Evolutionary conservation across 2,329 filamentous ascomycete genomes (phyloP).

Genomic region (Ceratocystis destructans): DNA sequence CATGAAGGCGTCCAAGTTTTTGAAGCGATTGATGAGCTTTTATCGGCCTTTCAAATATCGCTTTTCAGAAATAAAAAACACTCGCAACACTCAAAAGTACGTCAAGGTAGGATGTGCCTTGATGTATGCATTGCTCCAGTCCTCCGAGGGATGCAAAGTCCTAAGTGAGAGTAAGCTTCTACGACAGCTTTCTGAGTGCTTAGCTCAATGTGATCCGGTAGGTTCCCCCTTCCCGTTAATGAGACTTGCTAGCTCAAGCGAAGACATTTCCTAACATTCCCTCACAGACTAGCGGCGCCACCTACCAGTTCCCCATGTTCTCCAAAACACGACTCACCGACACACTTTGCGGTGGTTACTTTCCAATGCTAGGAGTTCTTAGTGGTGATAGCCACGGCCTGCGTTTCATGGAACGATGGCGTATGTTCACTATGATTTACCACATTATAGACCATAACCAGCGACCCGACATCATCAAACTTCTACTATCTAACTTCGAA

Average conservation of each 20-base stretch:
- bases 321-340: conserved; percentile 71
- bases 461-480: conserved; percentile 79
- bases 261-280: neutral
- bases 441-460: conserved; percentile 88
- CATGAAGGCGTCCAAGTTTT: conserved; percentile 87
- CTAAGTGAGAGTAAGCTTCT: conserved; percentile 84
- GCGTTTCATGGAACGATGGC: conserved; percentile 85
- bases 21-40: conserved; percentile 88
- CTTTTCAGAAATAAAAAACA: conserved; percentile 81
- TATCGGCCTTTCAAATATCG: conserved; percentile 94
- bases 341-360: conserved; percentile 84
- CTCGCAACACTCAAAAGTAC: conserved; percentile 86
- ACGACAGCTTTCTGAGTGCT: conserved; percentile 84
- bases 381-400: conserved; percentile 73
- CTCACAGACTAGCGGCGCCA: conserved; percentile 51
- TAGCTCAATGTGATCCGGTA: conserved; percentile 87
- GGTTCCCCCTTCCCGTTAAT: conserved; percentile 22
- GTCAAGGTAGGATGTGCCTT: conserved; percentile 79
- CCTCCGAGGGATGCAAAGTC: conserved; percentile 69
- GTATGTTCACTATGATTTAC: conserved; percentile 99
- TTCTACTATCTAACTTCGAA: conserved; percentile 81
- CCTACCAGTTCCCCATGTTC: conserved; percentile 78
- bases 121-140: conserved; percentile 75
- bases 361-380: conserved; percentile 77
- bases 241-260: neutral